phyloP scores from a whole-genome alignment of 371 early-diverging fungal genomes.

The Haplosporangium sp. region DNA sequence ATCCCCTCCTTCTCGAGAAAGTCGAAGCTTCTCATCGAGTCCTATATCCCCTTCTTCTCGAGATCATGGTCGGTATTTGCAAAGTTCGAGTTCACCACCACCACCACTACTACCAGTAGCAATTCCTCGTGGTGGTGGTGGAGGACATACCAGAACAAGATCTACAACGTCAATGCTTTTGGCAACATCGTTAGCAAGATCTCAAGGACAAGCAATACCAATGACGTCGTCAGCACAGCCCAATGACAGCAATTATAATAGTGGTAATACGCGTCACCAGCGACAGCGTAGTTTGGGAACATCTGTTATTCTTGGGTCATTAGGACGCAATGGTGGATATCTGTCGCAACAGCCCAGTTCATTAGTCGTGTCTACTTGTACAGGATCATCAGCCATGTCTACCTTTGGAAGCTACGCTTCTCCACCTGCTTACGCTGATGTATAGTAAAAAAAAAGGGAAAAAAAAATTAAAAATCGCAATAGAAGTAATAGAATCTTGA shows the following conservation, averaged over 20 bases:
- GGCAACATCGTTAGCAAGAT: constrained; percentile 29
- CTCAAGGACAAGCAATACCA: constrained; percentile 13
- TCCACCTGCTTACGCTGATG: constrained; percentile 45
- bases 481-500: too few species aligned
- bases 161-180: constrained; percentile 24
- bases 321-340: constrained; percentile 47
- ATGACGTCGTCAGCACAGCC: too few species aligned
- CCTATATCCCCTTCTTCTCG: background rate
- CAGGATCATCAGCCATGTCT: background rate
- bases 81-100: constrained; percentile 22
- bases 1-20: background rate
- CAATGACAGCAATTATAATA: constrained; percentile 8
- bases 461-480: background rate
- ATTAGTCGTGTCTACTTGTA: constrained; percentile 17
- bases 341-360: constrained; percentile 40
- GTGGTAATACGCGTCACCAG: constrained; percentile 11
- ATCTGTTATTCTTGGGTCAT: constrained; percentile 43
- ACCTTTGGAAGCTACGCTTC: constrained; percentile 9
- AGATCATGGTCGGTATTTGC: constrained; percentile 3
- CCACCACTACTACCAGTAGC: background rate
- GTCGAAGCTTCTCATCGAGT: constrained; percentile 4
- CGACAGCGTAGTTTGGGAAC: constrained; percentile 35
- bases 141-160: constrained; percentile 20
- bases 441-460: constrained; percentile 2
- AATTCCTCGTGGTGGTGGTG: too few species aligned